These are phyloP conservation scores for Microbotryomycetes sp. DNA, from an alignment of 1,284 basidiomycete species.

Conservation along the genomic window DNA sequence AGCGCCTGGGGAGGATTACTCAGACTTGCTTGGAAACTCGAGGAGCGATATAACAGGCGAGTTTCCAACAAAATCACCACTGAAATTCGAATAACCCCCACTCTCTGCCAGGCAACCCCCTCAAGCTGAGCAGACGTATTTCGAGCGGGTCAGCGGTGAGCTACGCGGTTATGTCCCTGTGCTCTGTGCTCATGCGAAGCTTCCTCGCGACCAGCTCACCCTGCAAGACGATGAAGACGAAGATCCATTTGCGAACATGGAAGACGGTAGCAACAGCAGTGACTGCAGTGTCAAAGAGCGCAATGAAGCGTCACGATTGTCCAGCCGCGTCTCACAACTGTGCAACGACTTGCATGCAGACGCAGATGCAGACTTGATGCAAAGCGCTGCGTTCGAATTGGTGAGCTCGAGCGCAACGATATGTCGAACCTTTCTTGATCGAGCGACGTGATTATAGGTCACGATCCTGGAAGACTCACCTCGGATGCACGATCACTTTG, in stretches of 20 bases:
- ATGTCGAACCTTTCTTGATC: not conserved
- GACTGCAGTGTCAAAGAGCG: conserved; percentile 12
- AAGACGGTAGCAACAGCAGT: not conserved
- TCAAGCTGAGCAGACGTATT: conserved; percentile 72
- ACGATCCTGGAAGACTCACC: conserved; percentile 68
- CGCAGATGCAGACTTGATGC: conserved; percentile 67
- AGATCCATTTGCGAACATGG: conserved; percentile 69
- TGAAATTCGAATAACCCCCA: no score
- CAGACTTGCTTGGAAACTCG: conserved; percentile 29
- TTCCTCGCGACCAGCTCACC: not conserved
- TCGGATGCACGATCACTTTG: conserved; percentile 83
- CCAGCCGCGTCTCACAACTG: not conserved
- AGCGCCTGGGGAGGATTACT: conserved; percentile 30
- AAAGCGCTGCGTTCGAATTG: conserved; percentile 77
- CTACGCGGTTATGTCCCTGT: conserved; percentile 4
- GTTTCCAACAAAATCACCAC: no score
- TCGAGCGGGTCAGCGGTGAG: conserved; percentile 80
- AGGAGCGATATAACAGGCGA: not conserved
- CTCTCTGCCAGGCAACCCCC: conserved; percentile 3
- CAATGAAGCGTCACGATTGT: not conserved
- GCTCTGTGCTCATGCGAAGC: not conserved
- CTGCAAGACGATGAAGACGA: conserved; percentile 69
- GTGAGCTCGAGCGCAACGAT: conserved; percentile 47
- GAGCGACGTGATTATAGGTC: conserved; percentile 48
- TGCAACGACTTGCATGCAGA: conserved; percentile 37